Evolutionary conservation across 768 basidiomycete genomes (phyloP).

Genomic region (Psilocybe subaeruginosa): DNA sequence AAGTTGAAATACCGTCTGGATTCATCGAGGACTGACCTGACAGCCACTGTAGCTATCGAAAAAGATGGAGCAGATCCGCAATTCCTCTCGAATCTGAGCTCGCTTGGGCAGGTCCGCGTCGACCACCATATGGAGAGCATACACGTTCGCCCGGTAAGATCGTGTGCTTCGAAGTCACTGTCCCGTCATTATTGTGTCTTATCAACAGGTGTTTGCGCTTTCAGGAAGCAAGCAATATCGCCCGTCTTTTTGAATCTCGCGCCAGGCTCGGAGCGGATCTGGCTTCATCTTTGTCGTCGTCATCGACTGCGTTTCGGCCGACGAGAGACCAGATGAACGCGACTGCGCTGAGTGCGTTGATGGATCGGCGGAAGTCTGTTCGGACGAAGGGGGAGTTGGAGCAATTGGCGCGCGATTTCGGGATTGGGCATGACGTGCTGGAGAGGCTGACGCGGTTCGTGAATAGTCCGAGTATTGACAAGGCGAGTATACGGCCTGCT

Average conservation of each 20-base stretch:
- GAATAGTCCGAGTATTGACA: slow-evolving; percentile 65
- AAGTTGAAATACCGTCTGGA: not conserved
- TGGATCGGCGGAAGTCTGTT: slow-evolving; percentile 64
- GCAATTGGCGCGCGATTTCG: slow-evolving; percentile 55
- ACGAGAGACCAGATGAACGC: slow-evolving; percentile 60
- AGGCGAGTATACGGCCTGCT: slow-evolving; percentile 40
- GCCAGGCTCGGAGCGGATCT: slow-evolving; percentile 46
- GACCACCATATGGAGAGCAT: slow-evolving; percentile 62
- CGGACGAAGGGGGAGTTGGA: slow-evolving; percentile 44
- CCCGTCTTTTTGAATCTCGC: slow-evolving; percentile 56
- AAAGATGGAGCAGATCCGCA: slow-evolving; percentile 73
- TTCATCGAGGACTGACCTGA: not conserved
- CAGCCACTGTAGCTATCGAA: slow-evolving; percentile 51
- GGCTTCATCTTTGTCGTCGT: slow-evolving; percentile 21
- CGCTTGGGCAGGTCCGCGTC: slow-evolving; percentile 70
- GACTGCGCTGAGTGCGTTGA: slow-evolving; percentile 51
- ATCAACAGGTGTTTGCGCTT: slow-evolving; percentile 7
- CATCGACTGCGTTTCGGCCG: slow-evolving; percentile 36
- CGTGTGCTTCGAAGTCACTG: slow-evolving; percentile 17
- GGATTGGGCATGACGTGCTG: slow-evolving; percentile 54
- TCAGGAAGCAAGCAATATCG: slow-evolving; percentile 29
- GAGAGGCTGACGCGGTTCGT: slow-evolving; percentile 57
- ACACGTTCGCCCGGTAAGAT: slow-evolving; percentile 36
- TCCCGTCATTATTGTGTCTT: slow-evolving; percentile 7
- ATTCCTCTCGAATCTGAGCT: slow-evolving; percentile 64